Percentiles rank a stretch among this genome's conserved stretches.
phyloP scores from a whole-genome alignment of 345 rosid genomes.

The Erysimum cheiranthoides region DNA sequence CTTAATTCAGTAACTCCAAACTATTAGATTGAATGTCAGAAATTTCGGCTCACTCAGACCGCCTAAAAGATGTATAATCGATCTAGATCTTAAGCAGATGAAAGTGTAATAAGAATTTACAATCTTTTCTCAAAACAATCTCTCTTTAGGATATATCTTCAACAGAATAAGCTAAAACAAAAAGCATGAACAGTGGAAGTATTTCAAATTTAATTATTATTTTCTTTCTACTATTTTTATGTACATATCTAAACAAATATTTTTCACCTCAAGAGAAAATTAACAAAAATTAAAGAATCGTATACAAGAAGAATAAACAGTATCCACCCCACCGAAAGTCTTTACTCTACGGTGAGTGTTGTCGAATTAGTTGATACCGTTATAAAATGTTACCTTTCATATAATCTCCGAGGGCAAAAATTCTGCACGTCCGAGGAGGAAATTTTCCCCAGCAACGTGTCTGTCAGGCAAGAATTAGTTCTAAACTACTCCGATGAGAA shows the following conservation, averaged over 20 bases:
- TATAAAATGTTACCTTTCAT: background rate
- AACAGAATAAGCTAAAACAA: background rate
- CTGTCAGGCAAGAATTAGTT: conserved; percentile 12
- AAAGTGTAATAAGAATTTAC: too few relatives aligned
- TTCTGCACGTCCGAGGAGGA: conserved; percentile 22
- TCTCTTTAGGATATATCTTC: background rate
- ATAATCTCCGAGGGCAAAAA: conserved; percentile 2
- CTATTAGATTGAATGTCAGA: background rate
- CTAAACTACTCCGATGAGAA: conserved; percentile 35
- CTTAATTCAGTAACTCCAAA: too few relatives aligned
- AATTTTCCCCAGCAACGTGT: background rate
- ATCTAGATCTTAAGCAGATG: background rate
- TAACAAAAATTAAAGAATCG: background rate
- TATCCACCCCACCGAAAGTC: background rate
- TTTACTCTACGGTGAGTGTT: conserved; percentile 18
- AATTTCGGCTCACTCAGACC: too few relatives aligned
- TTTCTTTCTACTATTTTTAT: conserved; percentile 4
- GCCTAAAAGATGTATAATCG: background rate
- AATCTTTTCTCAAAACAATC: background rate
- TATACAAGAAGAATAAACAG: background rate
- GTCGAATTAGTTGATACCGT: conserved; percentile 18
- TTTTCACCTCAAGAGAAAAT: background rate
- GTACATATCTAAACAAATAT: background rate
- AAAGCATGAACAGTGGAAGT: conserved; percentile 1
- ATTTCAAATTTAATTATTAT: background rate